These are phyloP conservation scores for Kazachstania kunashirensis DNA, from an alignment of 805 yeast genomes.

Conservation along the genomic window DNA sequence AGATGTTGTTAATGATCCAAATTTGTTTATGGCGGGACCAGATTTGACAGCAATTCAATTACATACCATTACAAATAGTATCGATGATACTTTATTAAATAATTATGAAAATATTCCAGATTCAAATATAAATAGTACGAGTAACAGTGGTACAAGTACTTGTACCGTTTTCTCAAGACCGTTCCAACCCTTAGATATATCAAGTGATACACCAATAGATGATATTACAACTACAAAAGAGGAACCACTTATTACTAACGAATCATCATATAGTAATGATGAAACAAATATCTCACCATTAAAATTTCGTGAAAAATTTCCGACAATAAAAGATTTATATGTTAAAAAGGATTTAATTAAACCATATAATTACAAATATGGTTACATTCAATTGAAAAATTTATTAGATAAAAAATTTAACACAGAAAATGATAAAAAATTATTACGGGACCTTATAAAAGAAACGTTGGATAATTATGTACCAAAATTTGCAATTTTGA, in stretches of 20 bases:
- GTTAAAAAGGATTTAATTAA: constrained; percentile 11
- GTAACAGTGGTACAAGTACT: constrained; percentile 2
- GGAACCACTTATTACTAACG: background rate
- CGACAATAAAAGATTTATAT: constrained; percentile 17
- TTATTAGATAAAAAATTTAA: constrained; percentile 11
- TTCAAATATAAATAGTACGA: no score
- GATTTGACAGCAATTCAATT: background rate
- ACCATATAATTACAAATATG: constrained; percentile 19
- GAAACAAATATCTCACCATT: constrained; percentile 11
- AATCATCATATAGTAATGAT: background rate
- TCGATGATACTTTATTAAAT: background rate
- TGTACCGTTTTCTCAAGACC: constrained; percentile 12
- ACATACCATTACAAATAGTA: background rate
- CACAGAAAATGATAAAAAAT: background rate
- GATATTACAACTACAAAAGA: background rate
- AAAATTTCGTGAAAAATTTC: constrained; percentile 15
- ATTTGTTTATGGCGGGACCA: background rate
- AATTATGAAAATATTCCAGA: no score
- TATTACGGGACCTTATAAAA: constrained; percentile 1
- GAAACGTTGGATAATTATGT: constrained; percentile 35
- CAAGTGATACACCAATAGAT: background rate
- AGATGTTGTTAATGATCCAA: constrained; percentile 10
- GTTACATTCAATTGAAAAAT: constrained; percentile 13
- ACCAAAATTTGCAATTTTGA: constrained; percentile 70
- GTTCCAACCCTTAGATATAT: constrained; percentile 17